Evolutionary conservation across 176 grass and related monocot species (phyloP).

Genomic region (Thinopyrum elongatum): DNA sequence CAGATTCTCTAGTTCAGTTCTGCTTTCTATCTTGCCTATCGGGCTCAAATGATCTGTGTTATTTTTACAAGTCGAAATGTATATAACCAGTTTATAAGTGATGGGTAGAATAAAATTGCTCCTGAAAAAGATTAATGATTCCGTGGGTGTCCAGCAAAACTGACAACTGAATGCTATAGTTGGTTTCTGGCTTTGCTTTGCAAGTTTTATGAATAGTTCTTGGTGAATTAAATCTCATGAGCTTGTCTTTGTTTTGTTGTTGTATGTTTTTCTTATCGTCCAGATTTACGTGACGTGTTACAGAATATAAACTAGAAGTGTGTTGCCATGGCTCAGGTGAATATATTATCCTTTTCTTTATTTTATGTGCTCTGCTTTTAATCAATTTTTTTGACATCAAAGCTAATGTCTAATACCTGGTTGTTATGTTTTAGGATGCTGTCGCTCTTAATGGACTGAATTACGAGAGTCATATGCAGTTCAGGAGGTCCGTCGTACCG

Average conservation of each 20-base stretch:
- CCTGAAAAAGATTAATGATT: neutral
- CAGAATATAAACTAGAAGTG: neutral
- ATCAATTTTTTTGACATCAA: neutral
- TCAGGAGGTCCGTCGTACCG: neutral
- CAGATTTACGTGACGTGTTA: neutral
- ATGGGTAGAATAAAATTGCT: neutral
- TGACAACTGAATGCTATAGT: neutral
- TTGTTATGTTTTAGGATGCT: neutral
- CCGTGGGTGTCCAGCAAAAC: neutral
- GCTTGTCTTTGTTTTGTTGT: neutral
- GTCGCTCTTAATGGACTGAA: neutral
- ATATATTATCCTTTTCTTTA: neutral
- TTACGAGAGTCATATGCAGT: neutral
- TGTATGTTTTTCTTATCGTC: neutral
- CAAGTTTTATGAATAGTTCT: neutral
- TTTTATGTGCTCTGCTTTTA: neutral
- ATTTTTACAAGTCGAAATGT: too few relatives aligned
- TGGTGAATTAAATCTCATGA: neutral
- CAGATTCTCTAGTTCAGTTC: too few relatives aligned
- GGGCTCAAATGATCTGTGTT: too few relatives aligned
- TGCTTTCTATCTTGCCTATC: too few relatives aligned
- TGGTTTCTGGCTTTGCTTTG: neutral
- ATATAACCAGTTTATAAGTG: too few relatives aligned
- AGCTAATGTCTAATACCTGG: neutral
- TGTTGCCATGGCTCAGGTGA: neutral